Conservation (phyloP, 106 monocot genomes). For the Dendrobium huoshanense region DNA sequence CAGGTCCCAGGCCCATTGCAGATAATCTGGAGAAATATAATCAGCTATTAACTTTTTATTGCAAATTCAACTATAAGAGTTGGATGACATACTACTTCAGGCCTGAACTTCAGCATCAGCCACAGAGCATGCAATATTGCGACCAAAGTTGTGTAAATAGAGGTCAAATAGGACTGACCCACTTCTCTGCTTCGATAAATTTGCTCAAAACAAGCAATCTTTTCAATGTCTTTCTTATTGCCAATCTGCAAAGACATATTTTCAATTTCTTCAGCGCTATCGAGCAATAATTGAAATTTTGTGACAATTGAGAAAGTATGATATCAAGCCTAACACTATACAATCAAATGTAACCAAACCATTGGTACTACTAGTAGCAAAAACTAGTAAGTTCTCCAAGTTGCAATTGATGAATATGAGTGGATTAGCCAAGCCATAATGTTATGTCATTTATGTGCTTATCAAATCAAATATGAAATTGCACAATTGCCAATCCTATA, state of each 20-base stretch:
- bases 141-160: slow-evolving; percentile 68
- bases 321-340: no score
- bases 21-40: slow-evolving; percentile 49
- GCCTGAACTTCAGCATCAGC: slow-evolving; percentile 65
- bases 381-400: no score
- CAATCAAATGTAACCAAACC: no score
- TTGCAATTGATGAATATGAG: no score
- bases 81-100: slow-evolving; percentile 64
- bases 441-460: no score
- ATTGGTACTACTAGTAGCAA: no score
- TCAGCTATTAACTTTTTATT: neutral
- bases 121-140: slow-evolving; percentile 74
- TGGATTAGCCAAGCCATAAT: no score
- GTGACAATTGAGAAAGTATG: no score
- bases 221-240: slow-evolving; percentile 10
- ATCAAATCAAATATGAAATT: no score
- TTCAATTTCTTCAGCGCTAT: no score
- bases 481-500: no score
- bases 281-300: no score
- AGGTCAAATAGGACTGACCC: slow-evolving; percentile 97
- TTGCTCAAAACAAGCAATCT: slow-evolving; percentile 49
- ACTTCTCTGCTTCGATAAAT: slow-evolving; percentile 96
- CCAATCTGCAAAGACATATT: slow-evolving; percentile 24
- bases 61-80: neutral
- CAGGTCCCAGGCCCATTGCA: slow-evolving; percentile 98